Evolutionary conservation across 306 rosid genomes (phyloP).

Genomic region (Gillenia trifoliata): DNA sequence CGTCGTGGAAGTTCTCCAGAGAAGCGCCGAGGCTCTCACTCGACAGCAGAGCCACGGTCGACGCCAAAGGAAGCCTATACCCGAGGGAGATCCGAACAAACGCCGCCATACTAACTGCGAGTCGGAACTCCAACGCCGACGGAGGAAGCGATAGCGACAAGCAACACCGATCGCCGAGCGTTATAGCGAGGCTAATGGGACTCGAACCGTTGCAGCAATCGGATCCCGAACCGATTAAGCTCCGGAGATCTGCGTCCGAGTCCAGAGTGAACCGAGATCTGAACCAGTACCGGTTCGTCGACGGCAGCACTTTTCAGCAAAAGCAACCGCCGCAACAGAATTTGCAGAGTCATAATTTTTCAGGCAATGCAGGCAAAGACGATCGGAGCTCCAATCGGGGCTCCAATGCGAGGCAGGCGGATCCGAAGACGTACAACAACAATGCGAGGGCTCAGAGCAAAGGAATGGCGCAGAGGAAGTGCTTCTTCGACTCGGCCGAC

Average conservation of each 20-base stretch:
- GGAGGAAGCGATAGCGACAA: constrained; percentile 38
- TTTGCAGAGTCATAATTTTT: constrained; percentile 4
- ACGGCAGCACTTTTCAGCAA: constrained; percentile 37
- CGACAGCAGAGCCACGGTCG: constrained; percentile 85
- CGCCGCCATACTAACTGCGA: constrained; percentile 27
- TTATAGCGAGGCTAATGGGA: constrained; percentile 88
- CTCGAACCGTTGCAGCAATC: constrained; percentile 52
- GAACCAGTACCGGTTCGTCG: constrained; percentile 48
- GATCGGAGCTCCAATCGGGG: constrained; percentile 25
- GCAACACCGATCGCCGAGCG: constrained; percentile 82
- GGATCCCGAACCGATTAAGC: constrained; percentile 51
- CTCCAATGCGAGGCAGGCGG: constrained; percentile 29
- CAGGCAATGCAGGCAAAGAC: constrained; percentile 26
- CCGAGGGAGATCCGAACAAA: constrained; percentile 62
- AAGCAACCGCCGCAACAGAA: constrained; percentile 33
- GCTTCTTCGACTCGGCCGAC: constrained; percentile 76
- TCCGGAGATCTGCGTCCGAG: constrained; percentile 88
- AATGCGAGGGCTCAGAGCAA: constrained; percentile 30
- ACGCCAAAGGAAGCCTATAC: constrained; percentile 66
- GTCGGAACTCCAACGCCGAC: constrained; percentile 24
- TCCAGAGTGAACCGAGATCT: constrained; percentile 75
- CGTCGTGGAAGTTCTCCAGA: constrained; percentile 83
- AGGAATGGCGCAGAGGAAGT: constrained; percentile 63
- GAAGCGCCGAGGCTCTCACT: constrained; percentile 90
- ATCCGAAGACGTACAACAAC: constrained; percentile 30